phyloP scores from a whole-genome alignment of 208 protist species.

The Trypanosoma mega region DNA sequence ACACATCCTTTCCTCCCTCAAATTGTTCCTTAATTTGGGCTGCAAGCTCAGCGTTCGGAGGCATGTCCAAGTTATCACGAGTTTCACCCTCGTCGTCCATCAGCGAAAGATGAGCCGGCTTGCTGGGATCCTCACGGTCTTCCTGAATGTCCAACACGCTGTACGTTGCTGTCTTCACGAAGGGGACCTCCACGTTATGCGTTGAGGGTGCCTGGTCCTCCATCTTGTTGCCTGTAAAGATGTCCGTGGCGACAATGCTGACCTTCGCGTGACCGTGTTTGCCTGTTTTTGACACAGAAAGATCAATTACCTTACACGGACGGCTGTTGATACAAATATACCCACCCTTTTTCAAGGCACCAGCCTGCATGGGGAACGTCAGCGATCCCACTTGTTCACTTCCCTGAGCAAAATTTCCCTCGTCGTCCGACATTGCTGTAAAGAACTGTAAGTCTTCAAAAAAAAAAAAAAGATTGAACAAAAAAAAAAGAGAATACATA shows the following conservation, averaged over 20 bases:
- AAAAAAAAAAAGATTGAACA: conserved; percentile 18
- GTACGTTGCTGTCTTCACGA: conserved; percentile 95
- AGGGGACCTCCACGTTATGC: conserved; percentile 97
- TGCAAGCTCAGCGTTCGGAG: conserved; percentile 88
- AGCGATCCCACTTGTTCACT: conserved; percentile 67
- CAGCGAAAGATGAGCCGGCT: conserved; percentile 79
- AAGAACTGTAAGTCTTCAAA: background rate
- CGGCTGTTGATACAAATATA: conserved; percentile 88
- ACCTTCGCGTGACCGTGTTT: conserved; percentile 99
- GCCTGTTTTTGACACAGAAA: conserved; percentile 98
- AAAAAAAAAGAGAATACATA: conserved; percentile 13
- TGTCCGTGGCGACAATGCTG: conserved; percentile 96
- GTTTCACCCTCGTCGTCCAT: conserved; percentile 93
- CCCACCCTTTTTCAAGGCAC: conserved; percentile 89
- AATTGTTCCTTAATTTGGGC: conserved; percentile 91
- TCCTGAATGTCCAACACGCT: conserved; percentile 92
- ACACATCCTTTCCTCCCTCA: conserved; percentile 92
- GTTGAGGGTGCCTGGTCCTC: conserved; percentile 97
- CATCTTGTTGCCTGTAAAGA: conserved; percentile 98
- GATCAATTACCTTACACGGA: conserved; percentile 98
- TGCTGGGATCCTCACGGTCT: conserved; percentile 79
- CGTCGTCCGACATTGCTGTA: conserved; percentile 32
- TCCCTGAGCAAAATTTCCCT: conserved; percentile 64
- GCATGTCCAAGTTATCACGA: conserved; percentile 95
- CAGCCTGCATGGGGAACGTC: conserved; percentile 86